Evolutionary conservation across 441 rosid species (phyloP), one percentile per base, ranked within the genome.

Genomic region (Theobroma grandiflorum): DNA sequence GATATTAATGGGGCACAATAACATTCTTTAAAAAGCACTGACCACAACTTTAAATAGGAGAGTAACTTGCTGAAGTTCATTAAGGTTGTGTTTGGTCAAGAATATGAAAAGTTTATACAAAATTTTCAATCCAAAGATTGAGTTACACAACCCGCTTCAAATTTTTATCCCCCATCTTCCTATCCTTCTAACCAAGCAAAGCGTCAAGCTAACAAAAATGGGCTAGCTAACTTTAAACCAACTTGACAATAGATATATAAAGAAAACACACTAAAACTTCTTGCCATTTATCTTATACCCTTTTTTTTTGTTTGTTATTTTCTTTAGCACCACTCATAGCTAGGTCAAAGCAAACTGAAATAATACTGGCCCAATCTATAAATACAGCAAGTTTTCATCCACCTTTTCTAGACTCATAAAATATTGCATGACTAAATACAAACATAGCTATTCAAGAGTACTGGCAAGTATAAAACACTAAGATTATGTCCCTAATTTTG

Each of bases 401-500:
- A 66, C 50, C 26, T 66, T 67, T 67, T 66, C 18, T 20, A 18
- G 50, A 16, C 72, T 45, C 22, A 14, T 20, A 67, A 67, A 43
- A 53, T 67, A 35, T 26, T 47, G 40, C 58, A 47, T 3, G 10
- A 47, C 74, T 69, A 47, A 38, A 42, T 67, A 67, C 35, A 67
- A 20, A 20, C 72, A 11, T 67, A 67, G 53, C 57, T 69, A 40
- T 47, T 69, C 20, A 47, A 47, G 58, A 57, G 1, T 11, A 49
- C 55, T 47, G 20, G n/a, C 18, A 45, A 69, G 73, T 47, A 47
- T 15, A 69, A 18, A 69, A 69, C 26, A 40, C 43, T 49, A 7
- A 31, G 43, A 52, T 42, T 71, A 71, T 55, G 49, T 71, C 26
- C 75, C 42, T 71, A 49, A 49, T 71, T 71, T 70, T 71, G 4